Evolutionary conservation across 2,329 filamentous ascomycete genomes (phyloP), one percentile per base, ranked within the genome.

Genomic region (Coniochaeta sp.): DNA sequence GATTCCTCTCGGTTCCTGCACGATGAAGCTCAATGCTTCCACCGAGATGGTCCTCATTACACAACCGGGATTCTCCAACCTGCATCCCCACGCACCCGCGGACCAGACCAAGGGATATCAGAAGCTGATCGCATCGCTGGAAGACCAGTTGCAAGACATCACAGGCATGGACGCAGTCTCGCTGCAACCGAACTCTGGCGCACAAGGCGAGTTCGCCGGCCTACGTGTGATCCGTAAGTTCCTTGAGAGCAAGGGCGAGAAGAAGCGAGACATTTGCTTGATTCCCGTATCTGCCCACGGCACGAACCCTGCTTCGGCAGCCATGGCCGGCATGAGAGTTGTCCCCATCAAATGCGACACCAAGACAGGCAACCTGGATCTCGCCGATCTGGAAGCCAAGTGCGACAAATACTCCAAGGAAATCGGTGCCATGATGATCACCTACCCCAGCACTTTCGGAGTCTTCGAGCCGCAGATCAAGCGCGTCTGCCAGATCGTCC

Each of bases 11-110:
- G 93, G 93, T 22, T 97, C 93, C 1, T 98, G 93, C 80, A 98
- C 93, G 16, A 98, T 98, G 93, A 98, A 98, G 81, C 86, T 97
- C 58, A 97, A 97, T 73, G 90, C 89, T 47, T 95, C 93, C 3
- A 90, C 90, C 0, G 91, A 97, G 77, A 97, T 98, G 93, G 83
- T 90, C 17, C 89, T 93, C 8, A 82, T 97, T 59, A 90, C 90
- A 0, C 88, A 87, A 75, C 85, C 87, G 0, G 85, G 88, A 57
- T 91, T 93, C 69, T 83, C 89, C 47, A 85, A 88, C 62, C 81
- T 96, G 36, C 93, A 98, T 75, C 93, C 93, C 0, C 91, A 92
- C 69, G 84, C 87, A 40, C 89, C 89, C 0, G 68, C 77, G 0
- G 77, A 84, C 54, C 81, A 87, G 64, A 82, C 86, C 32, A 75